Evolutionary conservation across 768 basidiomycete species (phyloP).

Genomic region (Lactifluus pinguis): DNA sequence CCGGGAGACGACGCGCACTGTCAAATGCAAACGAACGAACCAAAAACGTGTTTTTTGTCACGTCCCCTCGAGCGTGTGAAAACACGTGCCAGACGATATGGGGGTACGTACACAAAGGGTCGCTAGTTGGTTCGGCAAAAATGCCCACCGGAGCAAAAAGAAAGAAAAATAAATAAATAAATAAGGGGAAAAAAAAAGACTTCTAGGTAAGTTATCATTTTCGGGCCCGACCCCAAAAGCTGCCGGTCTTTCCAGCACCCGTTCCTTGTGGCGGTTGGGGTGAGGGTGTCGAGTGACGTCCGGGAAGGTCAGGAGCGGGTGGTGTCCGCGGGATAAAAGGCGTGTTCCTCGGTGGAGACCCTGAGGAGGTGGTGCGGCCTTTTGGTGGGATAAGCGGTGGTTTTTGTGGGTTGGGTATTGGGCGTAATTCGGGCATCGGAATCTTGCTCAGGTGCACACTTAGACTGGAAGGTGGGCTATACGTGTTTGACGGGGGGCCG

Average conservation of each 20-base stretch:
- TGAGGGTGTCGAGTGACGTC: background rate
- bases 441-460: conserved; percentile 79
- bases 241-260: background rate
- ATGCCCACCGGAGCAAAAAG: background rate
- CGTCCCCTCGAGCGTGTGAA: too few species aligned
- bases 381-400: conserved; percentile 19
- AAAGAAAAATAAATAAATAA: background rate
- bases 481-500: conserved; percentile 32
- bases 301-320: background rate
- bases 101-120: too few species aligned
- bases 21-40: too few species aligned
- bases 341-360: background rate
- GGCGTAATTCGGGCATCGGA: conserved; percentile 74
- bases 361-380: background rate
- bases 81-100: too few species aligned
- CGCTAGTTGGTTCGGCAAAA: too few species aligned
- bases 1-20: background rate
- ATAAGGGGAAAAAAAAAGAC: background rate
- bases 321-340: background rate
- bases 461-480: conserved; percentile 59
- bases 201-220: background rate
- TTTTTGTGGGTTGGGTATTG: conserved; percentile 28
- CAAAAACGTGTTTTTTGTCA: too few species aligned
- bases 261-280: background rate
- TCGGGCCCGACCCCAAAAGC: conserved; percentile 1